Percentiles rank a stretch among this genome's conserved stretches.
Conservation (phyloP, 2,329 filamentous ascomycete genomes). For the Penicillium concentricum region DNA sequence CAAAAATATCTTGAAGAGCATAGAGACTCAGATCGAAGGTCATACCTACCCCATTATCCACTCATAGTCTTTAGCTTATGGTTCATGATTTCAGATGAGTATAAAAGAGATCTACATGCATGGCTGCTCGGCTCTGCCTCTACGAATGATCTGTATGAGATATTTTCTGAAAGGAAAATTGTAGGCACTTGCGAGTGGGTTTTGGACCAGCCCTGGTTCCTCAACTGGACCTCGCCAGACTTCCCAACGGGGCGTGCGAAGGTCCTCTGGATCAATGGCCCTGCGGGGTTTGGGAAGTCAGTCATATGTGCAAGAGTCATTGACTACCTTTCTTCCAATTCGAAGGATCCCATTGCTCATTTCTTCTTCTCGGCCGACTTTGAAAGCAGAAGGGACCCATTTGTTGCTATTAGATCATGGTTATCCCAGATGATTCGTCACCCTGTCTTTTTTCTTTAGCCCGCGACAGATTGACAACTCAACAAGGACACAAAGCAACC, state of each 20-base stretch:
- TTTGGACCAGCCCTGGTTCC: neutral
- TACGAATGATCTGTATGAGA: neutral
- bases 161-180: neutral
- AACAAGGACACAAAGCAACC: neutral
- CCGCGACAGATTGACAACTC: no score
- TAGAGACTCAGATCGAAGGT: conserved; percentile 7
- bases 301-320: conserved; percentile 4
- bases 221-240: conserved; percentile 2
- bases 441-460: neutral
- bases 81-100: neutral
- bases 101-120: neutral
- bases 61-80: no score
- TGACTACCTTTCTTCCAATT: neutral
- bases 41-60: neutral
- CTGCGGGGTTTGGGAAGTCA: conserved; percentile 9
- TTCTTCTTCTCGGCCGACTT: conserved; percentile 6
- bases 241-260: neutral
- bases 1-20: neutral
- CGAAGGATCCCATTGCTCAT: neutral
- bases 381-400: conserved; percentile 2
- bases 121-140: conserved; percentile 1
- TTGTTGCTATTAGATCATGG: conserved; percentile 4
- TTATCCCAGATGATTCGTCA: neutral
- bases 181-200: conserved; percentile 5
- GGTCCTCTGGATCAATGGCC: conserved; percentile 8